Conservation (phyloP, 164 flowering plant genomes). For the Liriodendron chinense region DNA sequence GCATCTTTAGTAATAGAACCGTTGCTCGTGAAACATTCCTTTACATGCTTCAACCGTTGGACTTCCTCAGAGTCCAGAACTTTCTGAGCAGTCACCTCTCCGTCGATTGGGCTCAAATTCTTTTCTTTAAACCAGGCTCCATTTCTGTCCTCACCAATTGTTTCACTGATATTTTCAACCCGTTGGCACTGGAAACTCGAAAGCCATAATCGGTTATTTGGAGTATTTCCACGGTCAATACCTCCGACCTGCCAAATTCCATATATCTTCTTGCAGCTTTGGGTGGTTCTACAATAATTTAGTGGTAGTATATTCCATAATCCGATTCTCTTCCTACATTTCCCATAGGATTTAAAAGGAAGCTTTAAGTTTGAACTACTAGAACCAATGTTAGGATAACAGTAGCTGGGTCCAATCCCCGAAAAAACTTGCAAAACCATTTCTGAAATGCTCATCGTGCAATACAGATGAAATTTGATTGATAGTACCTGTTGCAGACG, state of each 20-base stretch:
- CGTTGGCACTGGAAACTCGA: conserved; percentile 39
- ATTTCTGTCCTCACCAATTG: conserved; percentile 30
- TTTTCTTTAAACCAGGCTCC: conserved; percentile 23
- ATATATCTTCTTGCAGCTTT: conserved; percentile 10
- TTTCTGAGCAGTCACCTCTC: conserved; percentile 18
- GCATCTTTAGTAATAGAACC: conserved; percentile 19
- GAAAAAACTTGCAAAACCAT: conserved; percentile 37
- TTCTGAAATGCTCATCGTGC: conserved; percentile 36
- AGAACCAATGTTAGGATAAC: conserved; percentile 16
- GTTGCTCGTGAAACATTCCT: conserved; percentile 18
- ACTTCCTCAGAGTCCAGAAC: conserved; percentile 21
- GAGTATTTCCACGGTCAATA: conserved; percentile 4
- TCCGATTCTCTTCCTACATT: conserved; percentile 12
- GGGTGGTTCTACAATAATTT: conserved; percentile 11
- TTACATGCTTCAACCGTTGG: conserved; percentile 25
- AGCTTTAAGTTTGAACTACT: conserved; percentile 14
- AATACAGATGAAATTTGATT: not conserved
- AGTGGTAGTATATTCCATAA: not conserved
- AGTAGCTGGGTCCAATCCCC: conserved; percentile 18
- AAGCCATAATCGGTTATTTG: conserved; percentile 6
- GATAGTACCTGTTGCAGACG: not conserved
- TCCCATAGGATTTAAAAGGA: conserved; percentile 15
- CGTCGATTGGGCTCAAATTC: conserved; percentile 12
- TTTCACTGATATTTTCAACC: conserved; percentile 36
- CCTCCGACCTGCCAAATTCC: conserved; percentile 10